A percentile compares a stretch with the other conserved stretches of the same genome.
phyloP scores from a whole-genome alignment of 2,329 filamentous ascomycete species.

The Tolypocladium amazonense region DNA sequence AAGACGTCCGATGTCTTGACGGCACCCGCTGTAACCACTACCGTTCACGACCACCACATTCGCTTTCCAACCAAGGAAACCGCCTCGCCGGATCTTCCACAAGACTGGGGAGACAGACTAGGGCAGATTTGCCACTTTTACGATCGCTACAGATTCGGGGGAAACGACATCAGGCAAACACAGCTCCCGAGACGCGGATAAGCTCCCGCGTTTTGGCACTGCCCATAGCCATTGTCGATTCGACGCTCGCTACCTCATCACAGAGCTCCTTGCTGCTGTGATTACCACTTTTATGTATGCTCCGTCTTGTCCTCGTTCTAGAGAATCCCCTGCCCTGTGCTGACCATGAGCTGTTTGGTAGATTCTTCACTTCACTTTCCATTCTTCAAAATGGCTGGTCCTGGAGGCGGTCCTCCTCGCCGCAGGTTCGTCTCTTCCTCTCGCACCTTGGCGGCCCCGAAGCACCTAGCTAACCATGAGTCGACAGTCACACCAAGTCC shows the following conservation, averaged over 20 bases:
- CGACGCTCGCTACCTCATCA: conserved; percentile 28
- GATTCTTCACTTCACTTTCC: neutral
- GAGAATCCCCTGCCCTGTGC: neutral
- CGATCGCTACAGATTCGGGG: neutral
- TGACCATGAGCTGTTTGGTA: neutral
- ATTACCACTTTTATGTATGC: conserved; percentile 17
- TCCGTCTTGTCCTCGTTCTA: neutral
- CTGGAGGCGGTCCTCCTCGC: conserved; percentile 84
- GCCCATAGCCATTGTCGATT: neutral
- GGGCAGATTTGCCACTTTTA: neutral
- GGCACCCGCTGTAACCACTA: conserved; percentile 1
- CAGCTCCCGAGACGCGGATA: neutral
- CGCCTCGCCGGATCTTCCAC: neutral
- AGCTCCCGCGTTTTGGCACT: neutral
- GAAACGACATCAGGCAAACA: neutral
- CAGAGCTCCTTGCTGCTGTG: conserved; percentile 16
- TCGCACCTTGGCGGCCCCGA: neutral
- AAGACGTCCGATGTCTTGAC: neutral
- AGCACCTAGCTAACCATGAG: neutral
- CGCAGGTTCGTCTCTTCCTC: conserved; percentile 39
- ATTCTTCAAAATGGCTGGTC: conserved; percentile 65
- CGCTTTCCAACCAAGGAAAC: conserved; percentile 15
- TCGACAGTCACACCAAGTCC: conserved; percentile 92
- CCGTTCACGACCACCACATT: conserved; percentile 17
- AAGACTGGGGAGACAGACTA: neutral